Evolutionary conservation across 441 rosid genomes (phyloP).

Genomic region (Brassica hybrid): DNA sequence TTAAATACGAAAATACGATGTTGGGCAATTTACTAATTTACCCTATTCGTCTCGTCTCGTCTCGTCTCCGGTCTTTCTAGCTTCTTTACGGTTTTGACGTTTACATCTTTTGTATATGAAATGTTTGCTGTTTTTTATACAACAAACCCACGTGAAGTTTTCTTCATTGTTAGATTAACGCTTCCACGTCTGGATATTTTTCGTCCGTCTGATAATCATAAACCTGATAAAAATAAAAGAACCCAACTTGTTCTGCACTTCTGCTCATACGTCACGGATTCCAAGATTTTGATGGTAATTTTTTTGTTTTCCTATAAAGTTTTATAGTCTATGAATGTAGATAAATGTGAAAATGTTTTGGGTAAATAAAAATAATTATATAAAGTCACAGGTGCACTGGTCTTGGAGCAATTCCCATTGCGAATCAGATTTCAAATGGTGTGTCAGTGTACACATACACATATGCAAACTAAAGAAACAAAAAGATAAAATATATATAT

Average conservation of each 20-base stretch:
- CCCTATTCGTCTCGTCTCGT: neutral
- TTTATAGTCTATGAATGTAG: neutral
- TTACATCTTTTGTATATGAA: slow-evolving; percentile 15
- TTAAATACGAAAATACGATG: neutral
- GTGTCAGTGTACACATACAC: slow-evolving; percentile 51
- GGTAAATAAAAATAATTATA: slow-evolving; percentile 15
- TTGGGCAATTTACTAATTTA: neutral
- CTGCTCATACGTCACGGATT: slow-evolving; percentile 14
- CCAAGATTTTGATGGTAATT: slow-evolving; percentile 30
- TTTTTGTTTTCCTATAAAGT: slow-evolving; percentile 4
- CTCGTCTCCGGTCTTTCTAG: no score
- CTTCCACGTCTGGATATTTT: slow-evolving; percentile 20
- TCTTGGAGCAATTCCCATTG: slow-evolving; percentile 79
- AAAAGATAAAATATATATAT: neutral
- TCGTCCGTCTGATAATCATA: no score
- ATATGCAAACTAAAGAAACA: neutral
- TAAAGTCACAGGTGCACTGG: slow-evolving; percentile 59
- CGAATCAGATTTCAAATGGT: slow-evolving; percentile 51
- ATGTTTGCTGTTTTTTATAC: slow-evolving; percentile 14
- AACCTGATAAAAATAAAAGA: neutral
- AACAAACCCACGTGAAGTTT: slow-evolving; percentile 8
- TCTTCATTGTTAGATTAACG: neutral
- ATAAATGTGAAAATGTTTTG: slow-evolving; percentile 35
- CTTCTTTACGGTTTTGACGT: slow-evolving; percentile 9
- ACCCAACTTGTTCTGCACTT: slow-evolving; percentile 12